Conservation (phyloP, 192 early-diverging fungal species). For the Podila minutissima region DNA sequence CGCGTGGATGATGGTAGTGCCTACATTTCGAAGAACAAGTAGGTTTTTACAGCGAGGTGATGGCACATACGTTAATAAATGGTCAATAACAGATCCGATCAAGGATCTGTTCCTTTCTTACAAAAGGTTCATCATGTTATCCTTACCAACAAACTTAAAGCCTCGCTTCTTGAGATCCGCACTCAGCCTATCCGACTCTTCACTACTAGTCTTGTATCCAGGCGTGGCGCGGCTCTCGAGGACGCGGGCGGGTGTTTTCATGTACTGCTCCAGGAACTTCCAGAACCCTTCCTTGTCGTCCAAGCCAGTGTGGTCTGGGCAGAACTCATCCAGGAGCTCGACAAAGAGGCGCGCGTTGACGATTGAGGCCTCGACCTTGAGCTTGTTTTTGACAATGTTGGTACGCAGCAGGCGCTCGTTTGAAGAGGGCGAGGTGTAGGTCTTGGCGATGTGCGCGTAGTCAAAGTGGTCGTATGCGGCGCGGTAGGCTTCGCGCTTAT, state of each 20-base stretch:
- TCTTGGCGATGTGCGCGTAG: conserved; percentile 30
- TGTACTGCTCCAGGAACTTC: conserved; percentile 43
- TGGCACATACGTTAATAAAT: not conserved
- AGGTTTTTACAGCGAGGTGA: not conserved
- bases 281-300: conserved; percentile 46
- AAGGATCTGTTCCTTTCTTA: not conserved
- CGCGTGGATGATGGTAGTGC: conserved; percentile 38
- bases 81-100: not conserved
- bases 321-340: conserved; percentile 24
- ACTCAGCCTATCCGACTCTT: conserved; percentile 38
- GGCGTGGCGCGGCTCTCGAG: not conserved
- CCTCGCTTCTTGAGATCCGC: conserved; percentile 45
- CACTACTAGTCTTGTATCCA: conserved; percentile 14
- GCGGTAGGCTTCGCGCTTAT: conserved; percentile 46
- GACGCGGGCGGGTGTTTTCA: not conserved
- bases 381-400: conserved; percentile 41
- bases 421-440: conserved; percentile 23
- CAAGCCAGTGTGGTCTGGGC: conserved; percentile 24
- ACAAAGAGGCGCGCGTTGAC: conserved; percentile 31
- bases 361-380: conserved; percentile 48
- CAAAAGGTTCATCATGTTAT: not conserved
- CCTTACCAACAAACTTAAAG: conserved; percentile 49
- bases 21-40: not conserved
- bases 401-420: conserved; percentile 37
- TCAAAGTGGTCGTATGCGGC: conserved; percentile 43